A percentile compares a stretch with the other conserved stretches of the same genome.
These are phyloP conservation scores for Nicotiana attenuata DNA, from an alignment of 257 asterid genomes.

Conservation along the genomic window DNA sequence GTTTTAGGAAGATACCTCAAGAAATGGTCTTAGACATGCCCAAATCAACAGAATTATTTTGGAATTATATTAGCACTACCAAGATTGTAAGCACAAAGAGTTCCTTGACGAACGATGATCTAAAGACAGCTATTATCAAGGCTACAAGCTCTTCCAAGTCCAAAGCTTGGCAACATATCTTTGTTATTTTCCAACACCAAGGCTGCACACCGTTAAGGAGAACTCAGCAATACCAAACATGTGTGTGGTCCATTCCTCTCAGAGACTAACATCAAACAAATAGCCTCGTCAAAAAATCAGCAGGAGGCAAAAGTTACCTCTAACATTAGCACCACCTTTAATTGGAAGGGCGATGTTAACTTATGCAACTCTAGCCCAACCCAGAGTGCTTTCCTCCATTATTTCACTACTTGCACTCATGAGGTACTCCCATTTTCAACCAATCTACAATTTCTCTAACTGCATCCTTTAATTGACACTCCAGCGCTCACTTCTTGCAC, in stretches of 20 bases:
- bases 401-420: not conserved
- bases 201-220: not conserved
- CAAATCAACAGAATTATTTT: not conserved
- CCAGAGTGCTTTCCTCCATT: not conserved
- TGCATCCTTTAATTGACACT: not conserved
- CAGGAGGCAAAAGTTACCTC: not conserved
- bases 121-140: not conserved
- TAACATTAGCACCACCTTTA: not conserved
- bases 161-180: not conserved
- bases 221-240: not conserved
- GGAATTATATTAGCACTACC: not conserved
- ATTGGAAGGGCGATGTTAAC: not conserved
- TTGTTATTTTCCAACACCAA: not conserved
- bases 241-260: not conserved
- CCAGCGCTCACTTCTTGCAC: not conserved
- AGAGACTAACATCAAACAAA: not conserved
- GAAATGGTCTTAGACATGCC: not conserved
- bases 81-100: not conserved
- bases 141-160: not conserved
- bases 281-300: not conserved
- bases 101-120: not conserved
- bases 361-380: not conserved
- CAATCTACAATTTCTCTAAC: not conserved
- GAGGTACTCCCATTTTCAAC: constrained; percentile 5
- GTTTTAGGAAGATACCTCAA: not conserved